These are phyloP conservation scores for Lichtheimia corymbifera DNA, from an alignment of 371 early-diverging fungal species.

Conservation along the genomic window DNA sequence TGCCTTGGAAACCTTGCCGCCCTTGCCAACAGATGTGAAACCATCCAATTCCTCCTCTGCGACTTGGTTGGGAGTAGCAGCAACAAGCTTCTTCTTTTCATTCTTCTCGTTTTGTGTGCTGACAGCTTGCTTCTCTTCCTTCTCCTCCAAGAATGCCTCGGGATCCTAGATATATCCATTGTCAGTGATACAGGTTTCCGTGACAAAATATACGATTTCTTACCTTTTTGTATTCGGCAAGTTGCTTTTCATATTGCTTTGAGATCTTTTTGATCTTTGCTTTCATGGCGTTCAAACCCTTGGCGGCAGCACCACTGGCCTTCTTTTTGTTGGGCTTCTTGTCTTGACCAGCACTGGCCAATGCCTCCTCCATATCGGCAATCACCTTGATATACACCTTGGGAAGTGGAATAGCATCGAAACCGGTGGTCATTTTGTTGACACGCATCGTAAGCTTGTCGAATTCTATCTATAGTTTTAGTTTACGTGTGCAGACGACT, in stretches of 20 bases:
- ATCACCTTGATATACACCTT: constrained; percentile 80
- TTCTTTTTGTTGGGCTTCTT: constrained; percentile 78
- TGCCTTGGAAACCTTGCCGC: constrained; percentile 80
- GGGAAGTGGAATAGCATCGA: constrained; percentile 65
- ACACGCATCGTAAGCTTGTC: constrained; percentile 81
- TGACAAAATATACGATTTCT: neutral
- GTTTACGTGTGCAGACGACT: neutral
- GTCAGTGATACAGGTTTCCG: neutral
- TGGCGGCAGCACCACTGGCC: constrained; percentile 79
- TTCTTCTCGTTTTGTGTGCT: constrained; percentile 1
- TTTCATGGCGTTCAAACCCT: constrained; percentile 88
- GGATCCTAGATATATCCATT: constrained; percentile 29
- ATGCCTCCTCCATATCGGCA: constrained; percentile 74
- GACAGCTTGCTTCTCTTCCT: constrained; percentile 22
- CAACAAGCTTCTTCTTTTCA: constrained; percentile 13
- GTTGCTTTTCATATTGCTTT: constrained; percentile 72
- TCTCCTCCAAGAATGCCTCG: constrained; percentile 58
- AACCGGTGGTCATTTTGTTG: constrained; percentile 71
- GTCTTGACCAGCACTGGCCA: constrained; percentile 56
- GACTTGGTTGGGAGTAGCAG: constrained; percentile 9
- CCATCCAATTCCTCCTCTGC: constrained; percentile 61
- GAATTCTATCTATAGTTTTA: constrained; percentile 61
- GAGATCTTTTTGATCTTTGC: constrained; percentile 89
- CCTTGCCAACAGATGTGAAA: constrained; percentile 86
- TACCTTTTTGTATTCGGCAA: constrained; percentile 75